Percentiles rank a stretch among this genome's conserved stretches.
Evolutionary conservation across 257 asterid species (phyloP).

Genomic region (Linaria vulgaris): DNA sequence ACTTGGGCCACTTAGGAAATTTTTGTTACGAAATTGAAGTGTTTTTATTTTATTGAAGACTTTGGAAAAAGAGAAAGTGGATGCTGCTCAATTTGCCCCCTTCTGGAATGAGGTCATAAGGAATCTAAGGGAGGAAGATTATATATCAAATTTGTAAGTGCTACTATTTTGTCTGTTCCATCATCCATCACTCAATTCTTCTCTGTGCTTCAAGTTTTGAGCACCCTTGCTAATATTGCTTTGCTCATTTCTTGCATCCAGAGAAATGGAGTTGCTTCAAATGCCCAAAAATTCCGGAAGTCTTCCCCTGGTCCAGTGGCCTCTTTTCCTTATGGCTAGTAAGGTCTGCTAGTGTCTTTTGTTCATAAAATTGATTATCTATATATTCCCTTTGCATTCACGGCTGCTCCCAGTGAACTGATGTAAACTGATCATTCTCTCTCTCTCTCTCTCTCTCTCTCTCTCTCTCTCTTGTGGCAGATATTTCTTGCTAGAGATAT

Average conservation of each 20-base stretch:
- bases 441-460: no score
- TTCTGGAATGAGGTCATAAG: conserved; percentile 91
- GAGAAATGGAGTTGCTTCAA: conserved; percentile 92
- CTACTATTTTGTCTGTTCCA: conserved; percentile 20
- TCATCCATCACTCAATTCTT: conserved; percentile 18
- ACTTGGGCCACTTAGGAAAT: conserved; percentile 16
- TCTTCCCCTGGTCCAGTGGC: conserved; percentile 90
- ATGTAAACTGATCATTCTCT: conserved; percentile 8
- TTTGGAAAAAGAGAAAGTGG: conserved; percentile 56
- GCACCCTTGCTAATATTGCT: conserved; percentile 23
- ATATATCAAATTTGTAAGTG: conserved; percentile 71
- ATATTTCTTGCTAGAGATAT: conserved; percentile 90
- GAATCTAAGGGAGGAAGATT: conserved; percentile 96
- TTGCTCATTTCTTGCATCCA: conserved; percentile 29
- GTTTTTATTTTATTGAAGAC: conserved; percentile 45
- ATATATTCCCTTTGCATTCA: conserved; percentile 18
- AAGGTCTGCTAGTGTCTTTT: conserved; percentile 55
- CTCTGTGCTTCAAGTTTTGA: conserved; percentile 14
- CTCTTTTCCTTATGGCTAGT: conserved; percentile 92
- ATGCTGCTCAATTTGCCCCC: conserved; percentile 93
- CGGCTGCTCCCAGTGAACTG: conserved; percentile 20
- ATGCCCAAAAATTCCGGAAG: conserved; percentile 81
- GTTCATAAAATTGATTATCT: conserved; percentile 15
- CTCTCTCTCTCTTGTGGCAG: conserved; percentile 36
- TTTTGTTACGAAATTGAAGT: conserved; percentile 24